A percentile compares a stretch with the other conserved stretches of the same genome.
These are phyloP conservation scores for Sicyos edulis DNA, from an alignment of 306 rosid genomes.

Conservation along the genomic window DNA sequence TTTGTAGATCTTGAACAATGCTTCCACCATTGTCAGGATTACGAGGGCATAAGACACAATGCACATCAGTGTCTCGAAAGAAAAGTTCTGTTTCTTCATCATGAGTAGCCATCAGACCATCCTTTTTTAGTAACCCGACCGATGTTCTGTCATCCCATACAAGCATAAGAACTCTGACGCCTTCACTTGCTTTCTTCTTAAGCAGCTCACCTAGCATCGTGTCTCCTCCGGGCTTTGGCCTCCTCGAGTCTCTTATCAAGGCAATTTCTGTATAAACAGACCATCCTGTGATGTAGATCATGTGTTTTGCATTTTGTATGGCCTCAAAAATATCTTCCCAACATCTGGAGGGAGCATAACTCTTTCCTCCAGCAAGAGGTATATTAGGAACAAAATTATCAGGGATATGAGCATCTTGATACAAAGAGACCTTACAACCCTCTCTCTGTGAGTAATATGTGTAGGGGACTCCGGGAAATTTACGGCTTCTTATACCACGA, in stretches of 20 bases:
- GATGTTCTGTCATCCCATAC: slow-evolving; percentile 84
- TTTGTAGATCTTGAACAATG: slow-evolving; percentile 48
- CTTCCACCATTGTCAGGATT: slow-evolving; percentile 74
- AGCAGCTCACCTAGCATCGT: slow-evolving; percentile 52
- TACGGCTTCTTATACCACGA: slow-evolving; percentile 48
- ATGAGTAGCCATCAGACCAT: slow-evolving; percentile 72
- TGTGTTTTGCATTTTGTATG: slow-evolving; percentile 51
- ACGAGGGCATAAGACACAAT: slow-evolving; percentile 65
- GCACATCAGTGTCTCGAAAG: slow-evolving; percentile 50
- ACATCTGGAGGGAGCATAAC: slow-evolving; percentile 51
- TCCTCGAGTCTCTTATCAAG: slow-evolving; percentile 63
- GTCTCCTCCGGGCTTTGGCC: slow-evolving; percentile 64
- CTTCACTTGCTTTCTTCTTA: slow-evolving; percentile 61
- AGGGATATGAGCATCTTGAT: slow-evolving; percentile 72
- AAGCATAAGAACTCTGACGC: slow-evolving; percentile 62
- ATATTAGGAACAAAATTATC: slow-evolving; percentile 58
- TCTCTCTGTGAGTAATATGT: slow-evolving; percentile 58
- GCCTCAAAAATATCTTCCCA: slow-evolving; percentile 78
- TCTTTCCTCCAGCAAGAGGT: slow-evolving; percentile 53
- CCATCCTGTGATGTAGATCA: slow-evolving; percentile 71
- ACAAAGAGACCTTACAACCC: slow-evolving; percentile 58
- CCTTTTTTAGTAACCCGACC: slow-evolving; percentile 53
- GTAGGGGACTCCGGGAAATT: slow-evolving; percentile 71
- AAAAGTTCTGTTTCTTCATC: slow-evolving; percentile 53
- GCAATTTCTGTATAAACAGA: slow-evolving; percentile 70